A percentile compares a stretch with the other conserved stretches of the same genome.
phyloP scores from a whole-genome alignment of 2,329 filamentous ascomycete genomes.

The Cytospora chrysosperma region DNA sequence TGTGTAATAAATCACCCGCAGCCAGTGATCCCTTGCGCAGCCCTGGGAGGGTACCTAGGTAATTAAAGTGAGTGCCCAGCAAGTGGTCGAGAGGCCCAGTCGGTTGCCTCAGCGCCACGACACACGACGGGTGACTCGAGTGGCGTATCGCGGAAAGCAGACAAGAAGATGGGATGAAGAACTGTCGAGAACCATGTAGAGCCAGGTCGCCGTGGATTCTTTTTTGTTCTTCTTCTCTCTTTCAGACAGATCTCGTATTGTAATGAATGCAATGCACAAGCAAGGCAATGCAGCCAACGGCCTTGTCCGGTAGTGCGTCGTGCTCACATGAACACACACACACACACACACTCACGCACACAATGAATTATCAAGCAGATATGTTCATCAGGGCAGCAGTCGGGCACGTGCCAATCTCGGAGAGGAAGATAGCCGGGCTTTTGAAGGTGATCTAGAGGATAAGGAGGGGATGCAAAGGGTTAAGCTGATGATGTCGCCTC shows the following conservation, averaged over 20 bases:
- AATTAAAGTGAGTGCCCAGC: not conserved
- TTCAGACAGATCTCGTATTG: not conserved
- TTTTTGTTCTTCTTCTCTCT: no score
- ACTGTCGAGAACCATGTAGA: not conserved
- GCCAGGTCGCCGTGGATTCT: not conserved
- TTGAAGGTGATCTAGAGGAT: not conserved
- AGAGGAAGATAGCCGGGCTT: not conserved
- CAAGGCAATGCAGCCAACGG: conserved; percentile 19
- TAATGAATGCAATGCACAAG: conserved; percentile 12
- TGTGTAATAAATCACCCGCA: not conserved
- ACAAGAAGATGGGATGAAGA: not conserved
- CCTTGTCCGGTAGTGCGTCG: not conserved
- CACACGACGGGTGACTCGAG: not conserved
- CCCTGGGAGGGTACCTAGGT: no score
- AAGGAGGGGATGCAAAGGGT: conserved; percentile 1
- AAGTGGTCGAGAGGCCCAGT: not conserved
- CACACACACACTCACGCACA: no score
- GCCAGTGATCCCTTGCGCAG: no score
- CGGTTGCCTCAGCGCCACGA: not conserved
- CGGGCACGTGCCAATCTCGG: conserved; percentile 11
- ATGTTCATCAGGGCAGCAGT: conserved; percentile 1
- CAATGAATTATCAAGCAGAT: conserved; percentile 3
- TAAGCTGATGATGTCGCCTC: conserved; percentile 5
- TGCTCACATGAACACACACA: no score
- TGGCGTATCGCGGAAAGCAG: not conserved